phyloP scores from a whole-genome alignment of 2,329 filamentous ascomycete species.

The Microsporum canis region DNA sequence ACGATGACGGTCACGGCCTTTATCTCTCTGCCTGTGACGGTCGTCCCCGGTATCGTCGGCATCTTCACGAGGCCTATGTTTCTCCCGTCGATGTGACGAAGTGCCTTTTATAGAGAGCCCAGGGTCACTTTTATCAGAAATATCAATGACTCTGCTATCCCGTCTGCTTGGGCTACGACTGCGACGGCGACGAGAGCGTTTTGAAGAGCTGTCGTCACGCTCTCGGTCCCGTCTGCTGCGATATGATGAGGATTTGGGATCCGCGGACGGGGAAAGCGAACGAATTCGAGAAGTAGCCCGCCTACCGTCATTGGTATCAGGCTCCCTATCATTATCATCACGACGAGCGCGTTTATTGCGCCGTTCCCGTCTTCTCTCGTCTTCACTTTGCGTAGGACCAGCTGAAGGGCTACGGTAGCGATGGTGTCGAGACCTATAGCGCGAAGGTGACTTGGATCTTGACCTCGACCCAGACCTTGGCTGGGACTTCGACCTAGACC shows the following conservation, averaged over 20 bases:
- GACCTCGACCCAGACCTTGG: slow-evolving; percentile 27
- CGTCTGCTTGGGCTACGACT: slow-evolving; percentile 19
- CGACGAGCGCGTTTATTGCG: slow-evolving; percentile 24
- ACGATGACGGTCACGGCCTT: slow-evolving; percentile 17
- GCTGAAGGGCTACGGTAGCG: slow-evolving; percentile 41
- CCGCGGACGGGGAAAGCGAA: slow-evolving; percentile 55
- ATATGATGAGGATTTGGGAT: slow-evolving; percentile 45
- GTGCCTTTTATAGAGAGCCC: background rate
- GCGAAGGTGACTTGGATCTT: slow-evolving; percentile 11
- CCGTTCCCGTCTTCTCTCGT: slow-evolving; percentile 26
- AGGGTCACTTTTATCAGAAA: background rate
- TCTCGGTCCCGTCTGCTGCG: slow-evolving; percentile 52
- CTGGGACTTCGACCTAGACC: slow-evolving; percentile 26
- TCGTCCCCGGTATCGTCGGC: slow-evolving; percentile 17
- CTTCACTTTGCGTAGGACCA: slow-evolving; percentile 21
- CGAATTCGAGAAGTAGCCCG: slow-evolving; percentile 36
- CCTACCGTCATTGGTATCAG: background rate
- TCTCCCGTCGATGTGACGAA: background rate
- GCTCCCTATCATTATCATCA: slow-evolving; percentile 31
- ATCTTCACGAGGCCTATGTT: slow-evolving; percentile 1
- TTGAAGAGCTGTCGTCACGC: slow-evolving; percentile 36
- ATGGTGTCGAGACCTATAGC: slow-evolving; percentile 26
- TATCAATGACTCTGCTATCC: background rate
- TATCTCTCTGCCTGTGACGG: slow-evolving; percentile 21
- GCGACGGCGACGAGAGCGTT: slow-evolving; percentile 40